A percentile compares a stretch with the other conserved stretches of the same genome.
These are phyloP conservation scores for Noccaea caerulescens DNA, from an alignment of 345 rosid genomes.

Conservation along the genomic window DNA sequence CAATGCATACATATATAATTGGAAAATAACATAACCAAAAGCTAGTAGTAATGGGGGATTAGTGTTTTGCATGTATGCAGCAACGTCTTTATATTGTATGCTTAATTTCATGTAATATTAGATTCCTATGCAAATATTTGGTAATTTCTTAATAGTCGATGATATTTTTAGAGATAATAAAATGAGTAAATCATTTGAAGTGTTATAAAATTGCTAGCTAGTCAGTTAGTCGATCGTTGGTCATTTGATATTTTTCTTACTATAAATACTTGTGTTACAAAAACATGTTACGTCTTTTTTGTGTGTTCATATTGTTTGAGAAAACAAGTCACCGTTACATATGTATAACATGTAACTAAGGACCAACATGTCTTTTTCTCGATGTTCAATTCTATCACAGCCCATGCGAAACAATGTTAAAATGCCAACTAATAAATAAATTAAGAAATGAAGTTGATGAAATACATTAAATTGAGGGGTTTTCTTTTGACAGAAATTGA, in stretches of 20 bases:
- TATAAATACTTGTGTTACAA: background rate
- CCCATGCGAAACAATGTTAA: background rate
- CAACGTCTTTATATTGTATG: conserved; percentile 23
- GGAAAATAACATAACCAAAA: conserved; percentile 3
- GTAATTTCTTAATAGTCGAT: background rate
- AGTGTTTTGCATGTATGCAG: conserved; percentile 40
- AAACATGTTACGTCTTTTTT: conserved; percentile 20
- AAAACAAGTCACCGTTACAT: background rate
- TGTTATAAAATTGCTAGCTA: background rate
- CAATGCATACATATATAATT: conserved; percentile 19
- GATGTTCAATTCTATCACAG: background rate
- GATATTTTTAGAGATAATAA: background rate
- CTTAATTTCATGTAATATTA: background rate
- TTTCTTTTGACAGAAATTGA: background rate
- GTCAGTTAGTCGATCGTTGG: background rate
- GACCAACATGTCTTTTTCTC: conserved; percentile 24
- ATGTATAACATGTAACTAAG: conserved; percentile 3
- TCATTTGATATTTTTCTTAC: background rate
- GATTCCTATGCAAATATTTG: background rate
- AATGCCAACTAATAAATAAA: background rate
- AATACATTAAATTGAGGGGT: background rate
- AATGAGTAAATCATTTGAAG: background rate
- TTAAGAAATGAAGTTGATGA: conserved; percentile 9
- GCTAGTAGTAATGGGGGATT: conserved; percentile 35
- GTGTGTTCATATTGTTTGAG: background rate